Evolutionary conservation across 2,329 filamentous ascomycete species (phyloP).

Genomic region (Fusarium sp.): DNA sequence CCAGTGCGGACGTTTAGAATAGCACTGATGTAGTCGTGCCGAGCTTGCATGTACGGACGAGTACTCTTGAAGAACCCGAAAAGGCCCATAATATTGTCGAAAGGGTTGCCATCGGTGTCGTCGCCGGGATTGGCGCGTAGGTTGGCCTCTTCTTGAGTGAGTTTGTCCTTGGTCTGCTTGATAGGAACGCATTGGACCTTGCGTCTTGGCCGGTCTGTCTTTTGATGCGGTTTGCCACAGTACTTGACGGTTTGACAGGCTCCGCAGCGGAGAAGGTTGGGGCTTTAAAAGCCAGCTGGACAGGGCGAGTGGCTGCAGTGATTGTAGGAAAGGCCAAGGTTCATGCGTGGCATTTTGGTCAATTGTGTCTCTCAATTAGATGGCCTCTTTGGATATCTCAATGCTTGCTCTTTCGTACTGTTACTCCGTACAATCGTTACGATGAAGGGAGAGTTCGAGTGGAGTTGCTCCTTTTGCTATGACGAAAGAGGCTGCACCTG

Average conservation of each 20-base stretch:
- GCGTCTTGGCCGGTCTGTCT: neutral
- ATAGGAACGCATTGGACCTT: neutral
- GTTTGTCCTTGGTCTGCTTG: neutral
- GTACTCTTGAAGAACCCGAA: constrained; percentile 1
- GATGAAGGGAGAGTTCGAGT: neutral
- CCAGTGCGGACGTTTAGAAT: constrained; percentile 9
- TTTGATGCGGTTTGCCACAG: constrained; percentile 10
- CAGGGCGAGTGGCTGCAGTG: constrained; percentile 1
- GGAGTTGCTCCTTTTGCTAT: neutral
- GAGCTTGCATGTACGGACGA: constrained; percentile 15
- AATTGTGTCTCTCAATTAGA: accelerated
- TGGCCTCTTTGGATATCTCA: neutral
- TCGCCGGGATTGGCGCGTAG: neutral
- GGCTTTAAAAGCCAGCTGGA: neutral
- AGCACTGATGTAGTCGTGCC: neutral
- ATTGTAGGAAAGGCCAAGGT: constrained; percentile 9
- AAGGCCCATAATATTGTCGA: neutral
- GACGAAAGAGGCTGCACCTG: neutral
- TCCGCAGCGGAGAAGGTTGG: constrained; percentile 5
- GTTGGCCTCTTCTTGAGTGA: neutral
- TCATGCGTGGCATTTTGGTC: constrained; percentile 1
- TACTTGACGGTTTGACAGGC: constrained; percentile 5
- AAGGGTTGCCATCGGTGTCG: neutral
- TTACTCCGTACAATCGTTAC: no score
- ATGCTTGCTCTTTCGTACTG: neutral